Evolutionary conservation across 2,329 filamentous ascomycete species (phyloP).

Genomic region (Aureobasidium sp.): DNA sequence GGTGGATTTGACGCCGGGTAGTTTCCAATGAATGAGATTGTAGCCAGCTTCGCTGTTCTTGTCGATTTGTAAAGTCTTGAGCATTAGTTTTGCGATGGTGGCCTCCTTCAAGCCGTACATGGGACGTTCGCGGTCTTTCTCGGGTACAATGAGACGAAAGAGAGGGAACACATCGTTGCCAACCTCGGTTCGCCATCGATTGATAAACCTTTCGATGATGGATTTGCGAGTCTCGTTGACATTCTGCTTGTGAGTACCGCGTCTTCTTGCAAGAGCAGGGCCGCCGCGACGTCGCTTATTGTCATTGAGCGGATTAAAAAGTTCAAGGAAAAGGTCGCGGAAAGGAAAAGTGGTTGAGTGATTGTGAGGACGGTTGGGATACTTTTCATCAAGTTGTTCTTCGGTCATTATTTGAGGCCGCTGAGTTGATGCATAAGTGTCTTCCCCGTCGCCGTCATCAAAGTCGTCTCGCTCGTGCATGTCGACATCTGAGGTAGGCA

Average conservation of each 20-base stretch:
- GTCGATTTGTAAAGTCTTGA: constrained; percentile 87
- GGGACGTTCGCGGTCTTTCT: constrained; percentile 84
- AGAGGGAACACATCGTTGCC: constrained; percentile 91
- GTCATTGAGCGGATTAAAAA: constrained; percentile 76
- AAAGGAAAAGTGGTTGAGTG: constrained; percentile 73
- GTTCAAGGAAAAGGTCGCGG: constrained; percentile 63
- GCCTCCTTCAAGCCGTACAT: constrained; percentile 95
- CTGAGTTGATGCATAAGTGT: constrained; percentile 34
- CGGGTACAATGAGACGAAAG: constrained; percentile 81
- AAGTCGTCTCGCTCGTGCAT: constrained; percentile 38
- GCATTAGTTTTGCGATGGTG: constrained; percentile 79
- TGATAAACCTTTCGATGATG: constrained; percentile 81
- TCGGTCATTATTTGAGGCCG: constrained; percentile 31
- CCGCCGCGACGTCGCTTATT: constrained; percentile 66
- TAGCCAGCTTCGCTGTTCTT: constrained; percentile 83
- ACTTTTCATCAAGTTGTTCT: constrained; percentile 50
- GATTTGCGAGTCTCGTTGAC: constrained; percentile 71
- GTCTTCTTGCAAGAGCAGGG: constrained; percentile 47
- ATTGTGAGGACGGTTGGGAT: constrained; percentile 76
- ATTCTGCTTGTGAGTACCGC: constrained; percentile 53
- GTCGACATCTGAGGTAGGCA: constrained; percentile 25
- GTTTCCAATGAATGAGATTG: constrained; percentile 83
- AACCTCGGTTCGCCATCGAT: constrained; percentile 78
- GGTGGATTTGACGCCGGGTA: constrained; percentile 62
- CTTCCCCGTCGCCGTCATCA: constrained; percentile 42